Conservation (phyloP, 2,329 filamentous ascomycete species). For the Diplodia sapinea region DNA sequence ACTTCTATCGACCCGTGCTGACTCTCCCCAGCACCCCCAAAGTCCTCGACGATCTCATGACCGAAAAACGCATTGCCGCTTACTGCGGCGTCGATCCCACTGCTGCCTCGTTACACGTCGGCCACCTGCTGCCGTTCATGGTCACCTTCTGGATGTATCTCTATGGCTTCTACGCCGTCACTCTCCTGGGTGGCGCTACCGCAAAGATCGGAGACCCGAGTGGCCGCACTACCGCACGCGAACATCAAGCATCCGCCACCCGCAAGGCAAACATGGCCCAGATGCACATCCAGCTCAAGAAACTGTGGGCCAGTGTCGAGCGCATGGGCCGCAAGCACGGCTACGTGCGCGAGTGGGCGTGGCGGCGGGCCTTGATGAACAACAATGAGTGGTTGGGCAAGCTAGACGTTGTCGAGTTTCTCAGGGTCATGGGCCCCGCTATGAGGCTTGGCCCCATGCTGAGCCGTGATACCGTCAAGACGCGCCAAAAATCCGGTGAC, state of each 20-base stretch:
- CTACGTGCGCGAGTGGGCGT: slow-evolving; percentile 67
- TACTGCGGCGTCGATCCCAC: slow-evolving; percentile 87
- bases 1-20: slow-evolving; percentile 29
- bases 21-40: slow-evolving; percentile 49
- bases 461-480: slow-evolving; percentile 84
- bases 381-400: slow-evolving; percentile 85
- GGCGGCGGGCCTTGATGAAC: slow-evolving; percentile 73
- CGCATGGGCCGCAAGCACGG: slow-evolving; percentile 68
- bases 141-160: slow-evolving; percentile 83
- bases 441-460: slow-evolving; percentile 87
- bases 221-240: slow-evolving; percentile 68
- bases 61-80: slow-evolving; percentile 68
- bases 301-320: slow-evolving; percentile 77
- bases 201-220: slow-evolving; percentile 81
- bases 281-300: slow-evolving; percentile 72
- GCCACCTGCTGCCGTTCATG: slow-evolving; percentile 82
- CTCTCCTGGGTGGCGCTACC: slow-evolving; percentile 75
- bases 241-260: slow-evolving; percentile 58
- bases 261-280: slow-evolving; percentile 69
- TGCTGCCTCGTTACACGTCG: slow-evolving; percentile 77
- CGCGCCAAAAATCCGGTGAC: slow-evolving; percentile 80
- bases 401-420: slow-evolving; percentile 73
- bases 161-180: slow-evolving; percentile 71
- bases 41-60: slow-evolving; percentile 68
- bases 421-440: slow-evolving; percentile 73